Base-by-base conservation (phyloP, 805 yeast genomes). In the Torulaspora maleeae region DNA sequence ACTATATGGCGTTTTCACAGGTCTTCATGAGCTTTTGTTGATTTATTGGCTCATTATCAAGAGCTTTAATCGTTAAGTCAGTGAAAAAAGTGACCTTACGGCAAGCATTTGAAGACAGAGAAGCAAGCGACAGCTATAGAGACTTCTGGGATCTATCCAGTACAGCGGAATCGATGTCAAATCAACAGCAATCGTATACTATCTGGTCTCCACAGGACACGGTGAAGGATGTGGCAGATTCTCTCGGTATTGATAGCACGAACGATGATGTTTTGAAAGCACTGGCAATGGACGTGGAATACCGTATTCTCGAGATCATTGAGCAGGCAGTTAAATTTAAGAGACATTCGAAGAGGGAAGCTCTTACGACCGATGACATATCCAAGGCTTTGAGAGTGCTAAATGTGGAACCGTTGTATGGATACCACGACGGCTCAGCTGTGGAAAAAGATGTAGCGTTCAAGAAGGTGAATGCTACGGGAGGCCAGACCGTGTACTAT, bases 271-370 rank as follows among this genome's bases (percentile, higher is more conserved):
- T 91, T 1, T 85, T 96, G 38, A 86, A 88, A 60, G 87, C 93
- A 51, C 71, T 93, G 50, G 98, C 99, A 5, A 93, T 93, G 99
- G 99, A 93, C 63, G 95, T 93, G n/a, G 99, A 93, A 69, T 93
- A 95, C 64, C 78, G 99, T 51, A 86, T 93, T 53, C 91, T 91
- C 64, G 98, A 93, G 68, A 86, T 93, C 32, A 71, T 95, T 49
- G 99, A 93, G 64, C 95, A 93, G 53, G 98, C 99, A 16, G 80
- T 85, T 45, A 93, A 93, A 65, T 91, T 91, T 67, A 93, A 91
- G 91, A 77, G 96, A 55, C 97, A 93, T 66, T 80, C 93, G 22
- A 91, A 90, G 65, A 73, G 98, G 38, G 83, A 85, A 49, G 77
- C 86, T 0, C 69, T 93, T 29, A 80, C 88, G 22, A 86, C 96